These are phyloP conservation scores for Talaromyces sp. DNA, from an alignment of 2,329 filamentous ascomycete species.

Conservation along the genomic window DNA sequence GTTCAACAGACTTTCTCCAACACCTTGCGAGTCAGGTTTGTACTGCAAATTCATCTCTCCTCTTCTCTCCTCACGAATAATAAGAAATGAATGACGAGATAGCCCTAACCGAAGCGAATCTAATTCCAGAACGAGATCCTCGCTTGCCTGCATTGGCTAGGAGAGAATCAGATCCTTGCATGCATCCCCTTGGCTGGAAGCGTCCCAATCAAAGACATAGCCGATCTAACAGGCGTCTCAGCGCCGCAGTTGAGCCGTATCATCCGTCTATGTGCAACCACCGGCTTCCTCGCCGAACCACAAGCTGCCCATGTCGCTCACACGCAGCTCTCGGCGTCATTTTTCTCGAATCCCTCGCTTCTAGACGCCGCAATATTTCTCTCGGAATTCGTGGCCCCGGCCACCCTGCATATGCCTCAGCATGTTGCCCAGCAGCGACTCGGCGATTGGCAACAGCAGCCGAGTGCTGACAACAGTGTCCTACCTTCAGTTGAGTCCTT, in stretches of 20 bases:
- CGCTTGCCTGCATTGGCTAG: slow-evolving; percentile 41
- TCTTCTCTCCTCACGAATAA: neutral
- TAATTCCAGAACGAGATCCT: slow-evolving; percentile 24
- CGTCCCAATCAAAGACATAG: slow-evolving; percentile 36
- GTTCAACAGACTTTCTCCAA: slow-evolving; percentile 21
- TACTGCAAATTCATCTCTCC: neutral
- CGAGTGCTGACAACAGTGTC: neutral
- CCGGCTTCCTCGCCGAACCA: slow-evolving; percentile 34
- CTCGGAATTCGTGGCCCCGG: slow-evolving; percentile 28
- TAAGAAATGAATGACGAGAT: neutral
- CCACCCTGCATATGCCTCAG: slow-evolving; percentile 30
- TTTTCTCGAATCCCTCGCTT: slow-evolving; percentile 28
- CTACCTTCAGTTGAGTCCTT: neutral
- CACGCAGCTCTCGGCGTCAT: slow-evolving; percentile 34
- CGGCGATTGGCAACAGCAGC: neutral
- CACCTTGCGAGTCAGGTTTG: slow-evolving; percentile 15
- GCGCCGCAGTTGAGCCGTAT: slow-evolving; percentile 33
- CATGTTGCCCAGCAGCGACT: neutral
- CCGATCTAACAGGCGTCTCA: slow-evolving; percentile 37
- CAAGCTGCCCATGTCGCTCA: slow-evolving; percentile 30
- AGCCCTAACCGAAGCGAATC: neutral
- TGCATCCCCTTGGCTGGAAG: slow-evolving; percentile 38
- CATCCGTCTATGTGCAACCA: slow-evolving; percentile 28
- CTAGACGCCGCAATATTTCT: slow-evolving; percentile 39
- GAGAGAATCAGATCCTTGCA: slow-evolving; percentile 41